Percentiles rank a stretch among this genome's conserved stretches.
Conservation (phyloP, 192 early-diverging fungal species). For the Coemansia sp. region DNA sequence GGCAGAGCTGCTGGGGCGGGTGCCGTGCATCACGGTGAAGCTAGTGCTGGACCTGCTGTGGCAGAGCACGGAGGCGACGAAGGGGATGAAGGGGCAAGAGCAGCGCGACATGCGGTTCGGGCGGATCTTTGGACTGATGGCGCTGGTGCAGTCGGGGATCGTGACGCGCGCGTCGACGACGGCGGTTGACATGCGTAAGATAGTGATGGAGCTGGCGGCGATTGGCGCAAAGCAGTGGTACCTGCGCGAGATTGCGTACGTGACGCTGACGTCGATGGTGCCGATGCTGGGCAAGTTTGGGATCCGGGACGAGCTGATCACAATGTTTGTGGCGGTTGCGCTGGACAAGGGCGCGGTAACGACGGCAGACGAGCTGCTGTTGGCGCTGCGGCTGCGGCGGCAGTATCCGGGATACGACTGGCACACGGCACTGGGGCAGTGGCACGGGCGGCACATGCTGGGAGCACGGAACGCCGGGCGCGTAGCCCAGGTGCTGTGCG, state of each 20-base stretch:
- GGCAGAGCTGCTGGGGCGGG: slow-evolving; percentile 65
- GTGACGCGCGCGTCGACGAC: slow-evolving; percentile 61
- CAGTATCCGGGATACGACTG: slow-evolving; percentile 41
- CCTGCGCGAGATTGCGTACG: slow-evolving; percentile 71
- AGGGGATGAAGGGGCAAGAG: slow-evolving; percentile 81
- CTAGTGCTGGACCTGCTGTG: slow-evolving; percentile 68
- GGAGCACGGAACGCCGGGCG: slow-evolving; percentile 17
- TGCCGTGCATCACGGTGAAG: slow-evolving; percentile 52
- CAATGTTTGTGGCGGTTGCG: slow-evolving; percentile 38
- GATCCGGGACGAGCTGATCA: slow-evolving; percentile 25
- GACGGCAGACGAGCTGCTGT: slow-evolving; percentile 49
- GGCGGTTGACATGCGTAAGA: slow-evolving; percentile 63
- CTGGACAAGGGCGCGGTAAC: slow-evolving; percentile 42
- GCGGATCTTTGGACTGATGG: slow-evolving; percentile 83
- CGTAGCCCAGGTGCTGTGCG: slow-evolving; percentile 39
- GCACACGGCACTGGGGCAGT: slow-evolving; percentile 35
- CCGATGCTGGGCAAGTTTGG: slow-evolving; percentile 20
- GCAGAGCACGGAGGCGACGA: slow-evolving; percentile 54
- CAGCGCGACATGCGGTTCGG: slow-evolving; percentile 85
- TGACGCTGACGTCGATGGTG: slow-evolving; percentile 57
- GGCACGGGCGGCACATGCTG: slow-evolving; percentile 45
- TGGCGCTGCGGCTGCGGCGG: slow-evolving; percentile 37
- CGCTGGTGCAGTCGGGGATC: slow-evolving; percentile 75
- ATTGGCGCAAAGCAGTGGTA: slow-evolving; percentile 74
- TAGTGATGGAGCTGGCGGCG: slow-evolving; percentile 64